phyloP scores from a whole-genome alignment of 192 early-diverging fungal genomes.

The Coemansia sp. region DNA sequence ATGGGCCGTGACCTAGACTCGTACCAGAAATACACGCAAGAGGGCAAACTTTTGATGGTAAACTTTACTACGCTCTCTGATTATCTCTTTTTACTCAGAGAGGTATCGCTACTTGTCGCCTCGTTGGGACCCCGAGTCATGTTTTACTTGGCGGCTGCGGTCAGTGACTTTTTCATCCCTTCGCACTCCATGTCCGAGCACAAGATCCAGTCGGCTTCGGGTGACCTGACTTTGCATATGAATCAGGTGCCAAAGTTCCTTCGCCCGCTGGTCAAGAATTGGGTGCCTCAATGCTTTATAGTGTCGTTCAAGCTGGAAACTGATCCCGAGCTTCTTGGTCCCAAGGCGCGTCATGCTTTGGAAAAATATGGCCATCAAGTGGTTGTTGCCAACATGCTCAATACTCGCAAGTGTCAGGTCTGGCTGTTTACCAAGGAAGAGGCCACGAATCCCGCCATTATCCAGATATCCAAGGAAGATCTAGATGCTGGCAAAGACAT shows the following conservation, averaged over 20 bases:
- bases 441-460: not conserved
- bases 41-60: conserved; percentile 73
- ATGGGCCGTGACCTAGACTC: conserved; percentile 67
- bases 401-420: conserved; percentile 86
- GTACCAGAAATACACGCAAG: conserved; percentile 63
- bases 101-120: conserved; percentile 70
- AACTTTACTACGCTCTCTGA: conserved; percentile 90
- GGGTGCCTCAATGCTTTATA: conserved; percentile 86
- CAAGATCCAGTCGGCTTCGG: conserved; percentile 95
- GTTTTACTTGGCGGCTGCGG: conserved; percentile 98
- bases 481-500: conserved; percentile 33
- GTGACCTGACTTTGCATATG: conserved; percentile 81
- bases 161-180: conserved; percentile 98
- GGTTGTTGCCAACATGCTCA: conserved; percentile 94
- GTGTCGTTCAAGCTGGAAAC: conserved; percentile 99
- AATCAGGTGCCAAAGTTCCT: conserved; percentile 99
- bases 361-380: conserved; percentile 93
- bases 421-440: conserved; percentile 55
- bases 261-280: conserved; percentile 88
- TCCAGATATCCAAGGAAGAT: conserved; percentile 37
- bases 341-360: conserved; percentile 80
- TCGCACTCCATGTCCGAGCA: conserved; percentile 91
- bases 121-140: conserved; percentile 71
- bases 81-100: conserved; percentile 88
- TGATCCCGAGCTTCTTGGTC: conserved; percentile 75